phyloP scores from a whole-genome alignment of 768 basidiomycete genomes.

The Lactifluus rugatus region DNA sequence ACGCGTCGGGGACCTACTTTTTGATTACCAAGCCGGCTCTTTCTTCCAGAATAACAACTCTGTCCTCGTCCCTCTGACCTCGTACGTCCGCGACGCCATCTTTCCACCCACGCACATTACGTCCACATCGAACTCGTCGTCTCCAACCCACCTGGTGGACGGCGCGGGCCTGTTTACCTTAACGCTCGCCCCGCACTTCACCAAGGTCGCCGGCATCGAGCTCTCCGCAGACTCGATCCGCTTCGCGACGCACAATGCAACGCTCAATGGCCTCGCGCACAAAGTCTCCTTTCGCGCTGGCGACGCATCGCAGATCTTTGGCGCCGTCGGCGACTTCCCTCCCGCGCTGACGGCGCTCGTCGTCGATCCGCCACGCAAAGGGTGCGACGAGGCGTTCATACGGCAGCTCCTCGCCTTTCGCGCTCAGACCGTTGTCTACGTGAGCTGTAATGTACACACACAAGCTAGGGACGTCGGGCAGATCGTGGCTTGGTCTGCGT shows the following conservation, averaged over 20 bases:
- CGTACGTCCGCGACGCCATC: conserved; percentile 72
- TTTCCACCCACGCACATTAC: conserved; percentile 29
- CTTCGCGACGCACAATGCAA: conserved; percentile 55
- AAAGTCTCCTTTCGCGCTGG: conserved; percentile 67
- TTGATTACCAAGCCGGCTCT: conserved; percentile 78
- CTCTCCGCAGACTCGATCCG: conserved; percentile 65
- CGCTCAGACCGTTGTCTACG: conserved; percentile 68
- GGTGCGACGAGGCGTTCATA: conserved; percentile 75
- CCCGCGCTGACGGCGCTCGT: conserved; percentile 56
- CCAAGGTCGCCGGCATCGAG: conserved; percentile 80
- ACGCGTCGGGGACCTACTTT: conserved; percentile 66
- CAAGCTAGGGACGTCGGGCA: conserved; percentile 81
- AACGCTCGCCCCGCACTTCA: conserved; percentile 66
- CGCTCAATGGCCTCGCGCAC: conserved; percentile 45
- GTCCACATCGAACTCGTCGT: background rate
- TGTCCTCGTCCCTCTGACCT: conserved; percentile 73
- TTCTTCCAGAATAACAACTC: conserved; percentile 99
- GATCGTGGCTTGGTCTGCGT: conserved; percentile 41
- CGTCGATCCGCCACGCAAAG: conserved; percentile 91
- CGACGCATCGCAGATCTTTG: conserved; percentile 82
- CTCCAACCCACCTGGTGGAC: conserved; percentile 83
- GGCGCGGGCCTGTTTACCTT: conserved; percentile 85
- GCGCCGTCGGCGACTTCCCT: conserved; percentile 54
- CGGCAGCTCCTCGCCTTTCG: conserved; percentile 66
- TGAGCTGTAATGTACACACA: conserved; percentile 93